Base-by-base conservation (phyloP, 129 eudicot species). In the Erigeron canadensis region DNA sequence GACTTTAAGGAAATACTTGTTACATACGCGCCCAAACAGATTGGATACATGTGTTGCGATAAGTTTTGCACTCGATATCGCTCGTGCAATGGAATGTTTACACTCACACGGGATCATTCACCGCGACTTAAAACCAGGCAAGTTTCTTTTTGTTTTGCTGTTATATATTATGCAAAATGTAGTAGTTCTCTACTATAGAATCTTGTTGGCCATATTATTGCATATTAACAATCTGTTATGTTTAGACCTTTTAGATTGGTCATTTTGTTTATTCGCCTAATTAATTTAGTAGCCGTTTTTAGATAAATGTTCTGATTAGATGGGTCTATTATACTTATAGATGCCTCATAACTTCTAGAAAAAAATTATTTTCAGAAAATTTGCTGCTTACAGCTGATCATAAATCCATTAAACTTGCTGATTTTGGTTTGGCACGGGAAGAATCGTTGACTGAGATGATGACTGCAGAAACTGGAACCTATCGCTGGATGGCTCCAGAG, bases 1-100 rank as follows among this genome's bases (percentile, higher is more conserved):
- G 65, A 88, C 98, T 6, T 77, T 91, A 63, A 71, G 91, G 42
- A 91, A 91, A 64, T 86, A 81, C 84, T 84, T 91, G 80, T 48
- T 86, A 66, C 86, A 76, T 75, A 64, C 81, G 86, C 75, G 98
- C 51, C 96, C 98, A 11, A 83, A 80, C 16, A 78, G 87, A 53
- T 79, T 91, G 81, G 96, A 91, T 64, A 82, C 75, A 44, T 68
- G 79, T 28, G 88, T 90, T 8, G 98, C 98, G 13, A 79, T 89
- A 38, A 86, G 91, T 4, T 89, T 86, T 80, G 98, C 98, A 0
- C 91, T 92, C 57, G 98, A 92, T 70, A 89, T 92, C 66, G 96
- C 98, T 71, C 96, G 98, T 67, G 96, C 91, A 54, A 92, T 92
- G 98, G 98, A 92, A 66, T 92, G 95, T 77, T 80, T 92, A 62